Evolutionary conservation across 169 alveolate species (phyloP), one percentile per base, ranked within the genome.

Genomic region (Plasmodium relictum): DNA sequence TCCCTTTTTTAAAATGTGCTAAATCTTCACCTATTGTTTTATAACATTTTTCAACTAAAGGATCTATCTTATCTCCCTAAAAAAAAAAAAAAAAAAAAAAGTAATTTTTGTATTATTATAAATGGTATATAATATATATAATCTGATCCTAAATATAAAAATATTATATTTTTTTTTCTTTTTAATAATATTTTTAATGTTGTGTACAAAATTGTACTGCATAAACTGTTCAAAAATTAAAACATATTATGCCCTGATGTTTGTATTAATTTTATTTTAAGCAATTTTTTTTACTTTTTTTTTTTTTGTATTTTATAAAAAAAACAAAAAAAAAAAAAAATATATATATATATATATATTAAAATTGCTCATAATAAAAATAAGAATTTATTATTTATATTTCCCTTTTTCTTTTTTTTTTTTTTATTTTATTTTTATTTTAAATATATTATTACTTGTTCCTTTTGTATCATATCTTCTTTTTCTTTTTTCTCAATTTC

Each of bases 1-100:
- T 97, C 7, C 99, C 99, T 54, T 97, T 94, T 87, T 97, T 96
- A 65, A 97, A 98, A 39, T 62, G 63, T 18, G 88, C 68, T 41
- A 76, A 66, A 12, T 62, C 68, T 80, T 94, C 95, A 0, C 98
- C 99, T 26, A 76, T 50, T 2, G 74, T 65, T 39, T 18, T 69
- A 66, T 76, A 76, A 37, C 88, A 76, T 24, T 76, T 76, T 63
- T 76, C 76, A 41, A 76, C 88, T 24, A 76, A 22, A 18, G 76
- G 26, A 50, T 76, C 44, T 45, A 76, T 37, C 42, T 76, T 76
- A n/a, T 62, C 58, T 41, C 45, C 18, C 65, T 24, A 10, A 31
- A 6, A 24, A 18, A 22, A 26, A 42, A 58, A 54, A 59, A 59
- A 16, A 20, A 59, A 59, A 59, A 59, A 20, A 7, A 59, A 5